phyloP scores from a whole-genome alignment of 345 rosid species.

The Microthlaspi erraticum region DNA sequence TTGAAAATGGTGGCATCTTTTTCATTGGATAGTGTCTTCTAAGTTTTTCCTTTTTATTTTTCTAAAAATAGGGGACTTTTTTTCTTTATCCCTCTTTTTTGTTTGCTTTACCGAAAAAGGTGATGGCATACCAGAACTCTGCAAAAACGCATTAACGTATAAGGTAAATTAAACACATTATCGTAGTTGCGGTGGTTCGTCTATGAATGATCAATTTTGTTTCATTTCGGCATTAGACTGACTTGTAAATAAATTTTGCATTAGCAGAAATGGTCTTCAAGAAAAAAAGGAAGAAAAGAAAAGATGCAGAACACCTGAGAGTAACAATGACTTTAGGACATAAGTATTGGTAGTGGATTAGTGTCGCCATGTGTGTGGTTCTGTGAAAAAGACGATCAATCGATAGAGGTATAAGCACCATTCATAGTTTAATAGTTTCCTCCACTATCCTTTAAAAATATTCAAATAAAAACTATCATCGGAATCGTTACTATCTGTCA shows the following conservation, averaged over 20 bases:
- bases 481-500: constrained; percentile 36
- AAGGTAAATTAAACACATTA: not conserved
- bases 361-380: constrained; percentile 43
- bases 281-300: not conserved
- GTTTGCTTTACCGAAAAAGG: constrained; percentile 37
- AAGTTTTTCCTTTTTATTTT: constrained; percentile 27
- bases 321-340: constrained; percentile 44
- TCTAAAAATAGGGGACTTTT: constrained; percentile 30
- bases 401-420: constrained; percentile 35
- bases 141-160: not conserved
- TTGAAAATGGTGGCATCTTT: constrained; percentile 39
- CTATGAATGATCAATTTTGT: not conserved
- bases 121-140: constrained; percentile 6
- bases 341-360: constrained; percentile 24
- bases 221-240: not conserved
- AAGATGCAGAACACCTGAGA: constrained; percentile 45
- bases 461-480: constrained; percentile 17
- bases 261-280: not conserved
- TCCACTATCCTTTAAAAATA: constrained; percentile 32
- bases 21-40: constrained; percentile 35
- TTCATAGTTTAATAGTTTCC: constrained; percentile 39
- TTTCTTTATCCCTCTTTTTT: constrained; percentile 26
- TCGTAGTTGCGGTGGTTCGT: not conserved
- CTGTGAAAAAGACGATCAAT: constrained; percentile 36
- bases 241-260: not conserved